Evolutionary conservation across 495 filamentous ascomycete genomes (phyloP).

Genomic region (Peziza echinospora): DNA sequence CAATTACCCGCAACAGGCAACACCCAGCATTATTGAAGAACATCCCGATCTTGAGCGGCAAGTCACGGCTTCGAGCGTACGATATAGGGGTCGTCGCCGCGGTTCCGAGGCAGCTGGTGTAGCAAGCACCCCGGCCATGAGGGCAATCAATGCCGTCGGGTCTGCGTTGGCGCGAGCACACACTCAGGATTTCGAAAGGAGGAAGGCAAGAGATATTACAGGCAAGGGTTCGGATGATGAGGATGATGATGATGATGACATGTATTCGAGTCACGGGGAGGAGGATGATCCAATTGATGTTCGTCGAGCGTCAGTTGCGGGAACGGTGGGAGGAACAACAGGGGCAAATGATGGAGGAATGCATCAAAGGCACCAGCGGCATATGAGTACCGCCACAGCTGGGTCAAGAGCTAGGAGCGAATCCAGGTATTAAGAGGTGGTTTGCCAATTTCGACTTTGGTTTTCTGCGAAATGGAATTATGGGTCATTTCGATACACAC

Average conservation of each 20-base stretch:
- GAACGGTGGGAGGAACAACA: not conserved
- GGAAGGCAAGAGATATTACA: constrained; percentile 26
- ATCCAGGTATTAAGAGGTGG: not conserved
- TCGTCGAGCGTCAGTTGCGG: not conserved
- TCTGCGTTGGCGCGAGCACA: constrained; percentile 47
- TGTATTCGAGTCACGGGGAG: constrained; percentile 2
- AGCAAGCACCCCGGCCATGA: constrained; percentile 26
- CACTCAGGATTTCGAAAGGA: constrained; percentile 70
- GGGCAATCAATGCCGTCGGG: constrained; percentile 25
- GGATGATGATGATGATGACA: constrained; percentile 18
- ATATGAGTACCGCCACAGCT: too few species aligned
- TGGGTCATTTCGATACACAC: too few species aligned
- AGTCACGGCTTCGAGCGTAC: not conserved
- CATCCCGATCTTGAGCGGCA: constrained; percentile 6
- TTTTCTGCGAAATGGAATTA: too few species aligned
- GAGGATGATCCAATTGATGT: not conserved
- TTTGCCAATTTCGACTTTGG: not conserved
- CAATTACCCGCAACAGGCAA: not conserved
- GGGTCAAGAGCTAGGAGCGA: not conserved
- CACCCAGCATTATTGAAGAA: not conserved
- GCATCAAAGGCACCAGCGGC: not conserved
- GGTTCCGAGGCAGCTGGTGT: constrained; percentile 3
- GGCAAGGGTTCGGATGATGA: constrained; percentile 11
- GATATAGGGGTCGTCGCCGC: not conserved
- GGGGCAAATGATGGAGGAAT: not conserved